Evolutionary conservation across 2,329 filamentous ascomycete genomes (phyloP).

Genomic region (Dothideomycetidae sp.): DNA sequence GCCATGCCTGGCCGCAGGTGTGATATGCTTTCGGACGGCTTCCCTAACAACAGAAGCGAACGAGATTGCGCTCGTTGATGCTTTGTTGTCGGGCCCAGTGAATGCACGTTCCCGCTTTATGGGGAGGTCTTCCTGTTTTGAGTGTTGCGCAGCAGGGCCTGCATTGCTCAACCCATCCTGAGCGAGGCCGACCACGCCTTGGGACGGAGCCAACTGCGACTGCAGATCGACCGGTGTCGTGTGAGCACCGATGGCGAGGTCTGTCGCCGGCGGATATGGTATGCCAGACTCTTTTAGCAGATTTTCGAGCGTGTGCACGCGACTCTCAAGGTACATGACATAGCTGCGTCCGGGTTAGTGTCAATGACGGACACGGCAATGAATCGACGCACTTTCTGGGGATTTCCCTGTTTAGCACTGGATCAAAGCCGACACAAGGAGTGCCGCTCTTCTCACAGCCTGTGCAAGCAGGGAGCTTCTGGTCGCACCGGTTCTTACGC

Average conservation of each 20-base stretch:
- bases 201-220: neutral
- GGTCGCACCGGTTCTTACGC: constrained; percentile 90
- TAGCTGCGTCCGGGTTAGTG: constrained; percentile 43
- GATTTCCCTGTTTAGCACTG: constrained; percentile 91
- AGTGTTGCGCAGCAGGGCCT: neutral
- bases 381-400: constrained; percentile 50
- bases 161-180: too few relatives aligned
- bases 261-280: constrained; percentile 53
- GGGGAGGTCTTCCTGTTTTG: neutral
- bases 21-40: constrained; percentile 66
- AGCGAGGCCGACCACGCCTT: neutral
- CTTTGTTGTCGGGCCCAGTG: constrained; percentile 58
- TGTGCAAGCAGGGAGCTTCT: constrained; percentile 77
- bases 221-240: neutral
- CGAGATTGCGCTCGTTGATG: constrained; percentile 78
- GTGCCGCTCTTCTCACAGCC: constrained; percentile 88
- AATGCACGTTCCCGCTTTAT: constrained; percentile 31
- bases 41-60: constrained; percentile 91
- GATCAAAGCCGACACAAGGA: constrained; percentile 87
- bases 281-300: constrained; percentile 57
- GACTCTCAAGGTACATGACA: constrained; percentile 84
- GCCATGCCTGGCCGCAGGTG: constrained; percentile 44
- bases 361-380: neutral
- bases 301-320: constrained; percentile 69
- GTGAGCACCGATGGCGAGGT: constrained; percentile 36